A percentile compares a stretch with the other conserved stretches of the same genome.
Evolutionary conservation across 306 rosid genomes (phyloP).

Genomic region (Trifolium pratense): DNA sequence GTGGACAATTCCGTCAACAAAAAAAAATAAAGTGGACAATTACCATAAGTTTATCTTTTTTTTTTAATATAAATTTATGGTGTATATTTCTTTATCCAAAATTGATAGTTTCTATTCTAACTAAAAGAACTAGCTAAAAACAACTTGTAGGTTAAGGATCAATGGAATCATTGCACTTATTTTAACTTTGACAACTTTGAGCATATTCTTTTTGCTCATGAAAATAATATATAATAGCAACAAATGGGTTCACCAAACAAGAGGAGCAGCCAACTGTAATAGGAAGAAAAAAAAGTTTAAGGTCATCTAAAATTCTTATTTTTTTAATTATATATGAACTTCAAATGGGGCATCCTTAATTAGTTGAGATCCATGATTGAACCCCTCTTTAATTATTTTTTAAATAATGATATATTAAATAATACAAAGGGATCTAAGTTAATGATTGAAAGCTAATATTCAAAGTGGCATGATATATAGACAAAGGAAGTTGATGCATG

Average conservation of each 20-base stretch:
- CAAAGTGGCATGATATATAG: slow-evolving; percentile 41
- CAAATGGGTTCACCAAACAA: slow-evolving; percentile 48
- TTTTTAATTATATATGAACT: slow-evolving; percentile 15
- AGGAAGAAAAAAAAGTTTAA: slow-evolving; percentile 17
- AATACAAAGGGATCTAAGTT: slow-evolving; percentile 53
- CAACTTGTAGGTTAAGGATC: slow-evolving; percentile 41
- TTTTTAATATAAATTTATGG: not conserved
- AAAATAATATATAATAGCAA: slow-evolving; percentile 34
- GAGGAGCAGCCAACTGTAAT: slow-evolving; percentile 47
- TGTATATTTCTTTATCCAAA: slow-evolving; percentile 7
- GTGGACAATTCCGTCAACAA: too few relatives aligned
- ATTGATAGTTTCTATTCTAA: slow-evolving; percentile 43
- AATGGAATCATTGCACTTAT: slow-evolving; percentile 36
- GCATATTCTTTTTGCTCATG: slow-evolving; percentile 42
- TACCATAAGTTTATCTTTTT: slow-evolving; percentile 7
- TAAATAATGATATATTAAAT: slow-evolving; percentile 24
- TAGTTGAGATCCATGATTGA: slow-evolving; percentile 53
- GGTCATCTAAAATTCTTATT: slow-evolving; percentile 35
- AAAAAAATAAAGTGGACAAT: slow-evolving; percentile 28
- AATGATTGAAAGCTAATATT: slow-evolving; percentile 53
- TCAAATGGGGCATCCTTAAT: slow-evolving; percentile 36
- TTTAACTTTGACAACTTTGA: slow-evolving; percentile 41
- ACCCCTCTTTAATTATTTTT: slow-evolving; percentile 8
- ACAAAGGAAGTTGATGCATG: slow-evolving; percentile 58
- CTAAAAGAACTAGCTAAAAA: slow-evolving; percentile 61